Conservation (phyloP, 2,329 filamentous ascomycete genomes). For the Nigrospora oryzae region DNA sequence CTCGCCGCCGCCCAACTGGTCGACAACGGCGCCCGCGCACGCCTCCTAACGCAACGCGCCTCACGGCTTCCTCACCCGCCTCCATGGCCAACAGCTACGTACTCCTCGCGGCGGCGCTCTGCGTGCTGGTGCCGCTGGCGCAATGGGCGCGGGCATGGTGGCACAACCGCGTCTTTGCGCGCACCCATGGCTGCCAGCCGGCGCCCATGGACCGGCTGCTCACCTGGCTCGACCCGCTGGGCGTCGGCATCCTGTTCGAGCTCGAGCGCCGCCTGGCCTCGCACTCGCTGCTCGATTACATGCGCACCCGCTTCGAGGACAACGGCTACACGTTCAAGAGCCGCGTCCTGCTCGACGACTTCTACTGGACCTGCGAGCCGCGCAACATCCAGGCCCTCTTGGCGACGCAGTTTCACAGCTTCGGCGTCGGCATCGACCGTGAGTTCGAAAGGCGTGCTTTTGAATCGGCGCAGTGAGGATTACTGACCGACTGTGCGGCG, state of each 20-base stretch:
- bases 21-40: too few relatives aligned
- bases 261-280: constrained; percentile 7
- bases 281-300: constrained; percentile 11
- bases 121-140: background rate
- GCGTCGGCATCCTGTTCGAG: constrained; percentile 14
- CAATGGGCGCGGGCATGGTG: background rate
- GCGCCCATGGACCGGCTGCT: constrained; percentile 1
- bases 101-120: background rate
- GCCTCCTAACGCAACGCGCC: too few relatives aligned
- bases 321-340: constrained; percentile 15
- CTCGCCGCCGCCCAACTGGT: too few relatives aligned
- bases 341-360: constrained; percentile 11
- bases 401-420: constrained; percentile 31
- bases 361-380: constrained; percentile 14
- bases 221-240: constrained; percentile 9
- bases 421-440: constrained; percentile 22
- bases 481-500: background rate
- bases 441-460: constrained; percentile 24
- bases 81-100: background rate
- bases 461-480: constrained; percentile 13
- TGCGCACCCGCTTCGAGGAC: constrained; percentile 4
- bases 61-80: too few relatives aligned
- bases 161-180: background rate
- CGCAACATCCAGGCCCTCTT: constrained; percentile 8
- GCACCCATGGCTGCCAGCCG: background rate